Base-by-base conservation (phyloP, 495 filamentous ascomycete species). In the Astrothelium macrocarpum region DNA sequence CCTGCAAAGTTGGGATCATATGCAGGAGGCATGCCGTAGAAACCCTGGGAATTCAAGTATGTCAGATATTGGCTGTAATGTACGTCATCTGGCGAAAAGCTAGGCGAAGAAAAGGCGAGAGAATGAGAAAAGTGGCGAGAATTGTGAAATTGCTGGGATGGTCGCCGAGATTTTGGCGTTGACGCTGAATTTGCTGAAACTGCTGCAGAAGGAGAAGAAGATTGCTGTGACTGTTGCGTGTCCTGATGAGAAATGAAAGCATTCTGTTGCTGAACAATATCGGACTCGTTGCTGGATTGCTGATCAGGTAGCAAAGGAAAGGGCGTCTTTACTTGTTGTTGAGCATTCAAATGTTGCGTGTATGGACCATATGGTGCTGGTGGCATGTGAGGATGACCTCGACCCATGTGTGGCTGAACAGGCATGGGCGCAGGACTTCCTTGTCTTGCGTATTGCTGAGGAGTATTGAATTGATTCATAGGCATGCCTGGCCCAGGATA, bases 31-130 rank as follows among this genome's bases (percentile, higher is more conserved):
- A 73, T 66, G 64, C 78, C 79, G 61, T 74, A 78, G 74, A 80
- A 78, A 62, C 71, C 67, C 81, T 85, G 80, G 77, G 14, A 49
- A 18, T 83, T 78, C 71, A 84, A 75, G 59, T 74, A 60, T 65
- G 85, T 92, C 79, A 95, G 88, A 86, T 80, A 80, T 58, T 84
- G 80, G 70, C 93, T 87, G 81, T 89, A 90, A 58, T 83, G 75
- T 64, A 85, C 84, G 70, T 78, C 85, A 67, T 84, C 82, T 63
- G 87, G 87, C 39, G 89, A 86, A 63, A 92, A 68, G 76, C 90
- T 81, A 68, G 79, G 64, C 61, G 66, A 64, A 60, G 75, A 74
- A 36, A 74, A 71, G 59, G 32, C 32, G 59, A 60, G 2, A 66
- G 76, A 71, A 69, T 73, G 69, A 65, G 76, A 53, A 45, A 62